Percentiles rank a stretch among this genome's conserved stretches.
phyloP scores from a whole-genome alignment of 2,329 filamentous ascomycete genomes.

The Coniella vitis region DNA sequence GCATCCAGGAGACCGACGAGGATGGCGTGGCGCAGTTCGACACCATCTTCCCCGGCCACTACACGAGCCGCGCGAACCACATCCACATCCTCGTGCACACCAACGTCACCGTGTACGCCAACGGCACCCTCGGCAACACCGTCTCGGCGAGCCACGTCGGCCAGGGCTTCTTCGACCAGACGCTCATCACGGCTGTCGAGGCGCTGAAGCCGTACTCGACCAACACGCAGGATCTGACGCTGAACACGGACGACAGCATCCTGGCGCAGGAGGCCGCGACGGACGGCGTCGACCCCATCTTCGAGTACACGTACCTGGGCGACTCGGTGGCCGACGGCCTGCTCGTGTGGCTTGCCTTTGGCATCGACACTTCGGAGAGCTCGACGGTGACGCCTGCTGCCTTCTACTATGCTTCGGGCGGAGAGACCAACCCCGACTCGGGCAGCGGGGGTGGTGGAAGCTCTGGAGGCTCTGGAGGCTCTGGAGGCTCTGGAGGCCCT shows the following conservation, averaged over 20 bases:
- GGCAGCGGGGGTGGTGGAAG: background rate
- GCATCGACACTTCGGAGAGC: slow-evolving; percentile 22
- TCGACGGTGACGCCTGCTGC: slow-evolving; percentile 22
- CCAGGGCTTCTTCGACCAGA: slow-evolving; percentile 25
- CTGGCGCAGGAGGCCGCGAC: slow-evolving; percentile 22
- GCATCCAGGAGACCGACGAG: slow-evolving; percentile 31
- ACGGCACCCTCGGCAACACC: slow-evolving; percentile 35
- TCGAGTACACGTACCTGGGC: slow-evolving; percentile 23
- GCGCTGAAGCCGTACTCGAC: slow-evolving; percentile 21
- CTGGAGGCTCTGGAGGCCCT: too few relatives aligned
- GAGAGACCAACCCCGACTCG: slow-evolving; percentile 2
- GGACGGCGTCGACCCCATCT: slow-evolving; percentile 25
- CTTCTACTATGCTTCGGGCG: slow-evolving; percentile 15
- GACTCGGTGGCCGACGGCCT: slow-evolving; percentile 21
- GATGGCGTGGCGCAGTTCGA: slow-evolving; percentile 34
- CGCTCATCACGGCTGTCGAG: slow-evolving; percentile 20
- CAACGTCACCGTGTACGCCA: slow-evolving; percentile 28
- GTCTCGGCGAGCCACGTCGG: slow-evolving; percentile 25
- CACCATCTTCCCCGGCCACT: slow-evolving; percentile 39
- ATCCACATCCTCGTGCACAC: slow-evolving; percentile 29
- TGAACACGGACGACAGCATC: slow-evolving; percentile 22
- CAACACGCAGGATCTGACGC: slow-evolving; percentile 20
- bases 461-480: too few relatives aligned
- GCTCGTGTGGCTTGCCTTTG: slow-evolving; percentile 26
- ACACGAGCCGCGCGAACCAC: slow-evolving; percentile 38